Base-by-base conservation (phyloP, 805 yeast genomes). In the Starmera dryadoides region DNA sequence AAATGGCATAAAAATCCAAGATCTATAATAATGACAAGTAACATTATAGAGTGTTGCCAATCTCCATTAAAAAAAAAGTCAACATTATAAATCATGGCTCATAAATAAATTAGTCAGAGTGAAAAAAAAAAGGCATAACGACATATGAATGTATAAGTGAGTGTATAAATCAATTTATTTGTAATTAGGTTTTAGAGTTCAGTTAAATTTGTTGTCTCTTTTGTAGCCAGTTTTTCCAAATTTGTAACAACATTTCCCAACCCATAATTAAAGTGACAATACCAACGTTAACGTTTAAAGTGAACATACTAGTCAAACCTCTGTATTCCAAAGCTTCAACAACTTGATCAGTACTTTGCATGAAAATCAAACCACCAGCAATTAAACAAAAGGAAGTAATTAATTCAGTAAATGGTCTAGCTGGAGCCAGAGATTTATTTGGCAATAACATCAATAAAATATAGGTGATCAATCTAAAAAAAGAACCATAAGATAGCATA, bases 301-400 rank as follows among this genome's bases (percentile, higher is more conserved):
- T 85, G 62, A 93, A 91, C 97, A 93, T 89, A 37, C 81, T 69
- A 22, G 93, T 86, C 43, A 80, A 68, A 4, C 95, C 95, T 50
- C 88, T 72, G 59, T 79, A 86, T 49, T 86, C 86, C 64, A 88
- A 69, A 17, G 86, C 89, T 49, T 76, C 78, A 25, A 93, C 78
- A 6, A 86, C 77, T 49, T 93, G 94, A 54, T 86, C 91, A 33
- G 94, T 85, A 40, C 93, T 80, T 59, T 87, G 86, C 89, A 89
- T 87, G 59, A 93, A 93, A 21, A 93, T 80, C 45, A 85, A 61
- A 9, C 98, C 98, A 35, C 98, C 98, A 46, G 86, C 73, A 11
- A 93, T 58, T 43, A 93, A 69, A 44, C 88, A 76, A 63, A 91
- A 89, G 14, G 89, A 68, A 0, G 82, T 77, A 28, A 93, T 57